Base-by-base conservation (phyloP, 805 yeast genomes). In the Pichia cabralensis region DNA sequence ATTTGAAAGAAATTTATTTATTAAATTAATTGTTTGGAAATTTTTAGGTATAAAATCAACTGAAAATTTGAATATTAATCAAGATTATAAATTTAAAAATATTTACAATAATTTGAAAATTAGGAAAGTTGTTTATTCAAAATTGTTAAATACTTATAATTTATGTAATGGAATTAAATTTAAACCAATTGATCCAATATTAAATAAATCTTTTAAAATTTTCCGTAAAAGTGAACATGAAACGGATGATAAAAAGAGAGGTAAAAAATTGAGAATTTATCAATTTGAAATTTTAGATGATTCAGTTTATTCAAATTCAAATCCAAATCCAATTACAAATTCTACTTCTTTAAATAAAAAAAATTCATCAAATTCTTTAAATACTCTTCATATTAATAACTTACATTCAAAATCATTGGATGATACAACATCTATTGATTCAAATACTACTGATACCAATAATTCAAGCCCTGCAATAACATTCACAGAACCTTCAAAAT, bases 21-120 rank as follows among this genome's bases (percentile, higher is more conserved):
- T 71, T 31, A 62, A 86, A 26, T 61, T 84, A 16, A 39, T 84
- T 13, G 65, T 82, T 31, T 84, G 89, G 80, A 69, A 83, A 42
- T 54, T 28, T 53, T 60, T 50, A 61, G 77, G 40, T 36, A 60
- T 48, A 13, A 32, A 36, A 14, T 42, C 50, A 10, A 14, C 47
- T 3, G 38, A 34, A 17, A 35, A 38, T 19, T 19, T 28, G 8
- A 16, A 18, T 7, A 20, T 33, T 32, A 22, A 26, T 35, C 12
- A 41, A 28, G 12, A 15, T 28, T 11, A 25, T 40, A 30, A 43
- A 13, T 46, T 40, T 22, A 33, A 40, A 22, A 49, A 50, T 8
- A 41, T 44, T 5, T 33, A 44, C 13, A 42, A 41, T 22, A 28
- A 38, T 22, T 34, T 39, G 6, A 41, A 38, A 17, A 21, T 42